Base-by-base conservation (phyloP, 371 early-diverging fungal species). In the Apophysomyces trapeziformis region DNA sequence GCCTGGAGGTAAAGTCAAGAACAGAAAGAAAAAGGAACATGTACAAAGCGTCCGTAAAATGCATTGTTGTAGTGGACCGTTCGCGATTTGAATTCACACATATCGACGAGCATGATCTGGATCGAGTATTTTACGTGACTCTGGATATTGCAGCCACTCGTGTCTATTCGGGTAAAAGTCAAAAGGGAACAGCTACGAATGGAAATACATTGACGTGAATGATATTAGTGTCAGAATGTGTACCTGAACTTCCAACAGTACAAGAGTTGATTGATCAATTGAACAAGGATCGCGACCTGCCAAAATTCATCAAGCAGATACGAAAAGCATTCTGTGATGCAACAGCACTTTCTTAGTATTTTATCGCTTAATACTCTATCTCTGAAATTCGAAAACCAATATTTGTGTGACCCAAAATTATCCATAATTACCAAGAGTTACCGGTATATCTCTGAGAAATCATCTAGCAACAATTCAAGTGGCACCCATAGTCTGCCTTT, bases 81-180 rank as follows among this genome's bases (percentile, higher is more conserved):
- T 32, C 54, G 21, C 59, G 47, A 26, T 65, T 65, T 39, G 50
- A 37, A 18, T 65, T 65, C n/a, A 65, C 21, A 8, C 44, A 45
- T 18, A 59, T 65, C 18, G 38, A 65, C 39, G 50, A 58, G 50
- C 26, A n/a, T 7, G n/a, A 65, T 18, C 45, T 38, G 58, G 66
- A 65, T 12, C 26, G 35, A 32, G 38, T 38, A 11, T 65, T 18
- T 38, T 65, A 38, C 8, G 46, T 65, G 41, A 46, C 47, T 8
- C 43, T 65, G 35, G 26, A 54, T 39, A 11, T 60, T 12, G 38
- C 38, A 14, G 26, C 36, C 1, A 50, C 47, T 16, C 39, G 58
- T 7, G 21, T 14, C 1, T 65, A 60, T 65, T 65, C 66, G 45
- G 66, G 66, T 59, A 65, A 46, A 7, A 13, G 32, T 46, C 9